A percentile compares a stretch with the other conserved stretches of the same genome.
These are phyloP conservation scores for Fusarium verrucosum DNA, from an alignment of 2,329 filamentous ascomycete genomes.

Conservation along the genomic window DNA sequence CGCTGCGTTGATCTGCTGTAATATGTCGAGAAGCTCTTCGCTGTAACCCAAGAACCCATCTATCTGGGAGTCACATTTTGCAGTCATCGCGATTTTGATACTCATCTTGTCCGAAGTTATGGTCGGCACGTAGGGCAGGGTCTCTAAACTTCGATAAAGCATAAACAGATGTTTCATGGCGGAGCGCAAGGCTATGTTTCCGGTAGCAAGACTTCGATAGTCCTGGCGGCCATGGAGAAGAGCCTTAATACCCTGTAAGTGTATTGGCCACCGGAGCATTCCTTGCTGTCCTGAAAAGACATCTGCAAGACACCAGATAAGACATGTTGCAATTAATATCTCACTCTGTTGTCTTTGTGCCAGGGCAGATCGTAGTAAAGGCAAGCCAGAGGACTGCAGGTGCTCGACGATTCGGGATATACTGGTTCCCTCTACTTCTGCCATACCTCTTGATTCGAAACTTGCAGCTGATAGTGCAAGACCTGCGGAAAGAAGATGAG, in stretches of 20 bases:
- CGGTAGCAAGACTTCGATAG: background rate
- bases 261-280: slow-evolving; percentile 38
- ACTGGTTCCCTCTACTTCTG: slow-evolving; percentile 36
- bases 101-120: background rate
- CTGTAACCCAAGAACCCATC: slow-evolving; percentile 46
- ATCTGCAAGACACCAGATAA: slow-evolving; percentile 46
- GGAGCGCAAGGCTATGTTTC: slow-evolving; percentile 1
- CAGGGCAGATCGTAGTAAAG: slow-evolving; percentile 38
- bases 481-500: slow-evolving; percentile 43
- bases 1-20: slow-evolving; percentile 37
- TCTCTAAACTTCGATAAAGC: slow-evolving; percentile 44
- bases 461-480: slow-evolving; percentile 43
- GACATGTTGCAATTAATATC: slow-evolving; percentile 41
- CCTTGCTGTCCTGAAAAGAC: slow-evolving; percentile 40
- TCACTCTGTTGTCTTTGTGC: slow-evolving; percentile 37
- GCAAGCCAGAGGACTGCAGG: slow-evolving; percentile 39
- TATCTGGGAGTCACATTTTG: slow-evolving; percentile 14
- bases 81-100: fast-evolving
- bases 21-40: slow-evolving; percentile 40
- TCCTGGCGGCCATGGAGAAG: slow-evolving; percentile 20
- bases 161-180: slow-evolving; percentile 45
- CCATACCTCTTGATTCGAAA: slow-evolving; percentile 37
- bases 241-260: slow-evolving; percentile 43
- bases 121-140: slow-evolving; percentile 38
- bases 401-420: slow-evolving; percentile 36